Base-by-base conservation (phyloP, 129 eudicot species). In the Flaveria ramosissima region DNA sequence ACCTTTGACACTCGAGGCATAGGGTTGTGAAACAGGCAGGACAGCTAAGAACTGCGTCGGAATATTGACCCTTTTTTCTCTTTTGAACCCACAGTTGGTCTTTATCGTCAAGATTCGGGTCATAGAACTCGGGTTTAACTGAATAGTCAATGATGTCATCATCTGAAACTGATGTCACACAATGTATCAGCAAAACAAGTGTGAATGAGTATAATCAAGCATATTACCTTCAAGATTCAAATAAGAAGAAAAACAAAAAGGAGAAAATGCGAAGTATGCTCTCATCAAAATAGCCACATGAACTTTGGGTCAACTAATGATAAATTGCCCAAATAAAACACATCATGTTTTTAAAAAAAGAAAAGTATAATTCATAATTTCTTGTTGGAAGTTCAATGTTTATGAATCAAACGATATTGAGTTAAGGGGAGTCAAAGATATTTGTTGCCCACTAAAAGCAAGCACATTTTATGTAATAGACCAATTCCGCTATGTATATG, bases 1-100 rank as follows among this genome's bases (percentile, higher is more conserved):
- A 93, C 98, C 98, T 93, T 80, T 93, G 98, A 77, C 89, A 85
- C 80, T 93, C 97, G 11, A 90, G 81, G 85, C 97, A 89, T 70
- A 93, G 89, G 60, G 96, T 93, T 72, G 93, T 93, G 56, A 93
- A 93, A 74, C 98, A 93, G 78, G 97, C 98, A 23, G 98, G 98
- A 84, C 98, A 91, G 83, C 96, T 89, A 75, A 93, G 98, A 61
- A 91, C 93, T 19, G 97, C 97, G 84, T 93, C 98, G 24, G 97
- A 91, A 73, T 76, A 81, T 59, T 77, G 86, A 52, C 98, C 96
- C 73, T 84, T 81, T 69, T 90, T 82, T 85, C 83, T 88, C 86
- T 87, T 90, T 50, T 89, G 87, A 60, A 88, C 89, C 98, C 98
- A 93, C 41, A 75, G 21, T 77, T 91, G 92, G 77, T 93, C 91